A percentile compares a stretch with the other conserved stretches of the same genome.
Evolutionary conservation across 2,329 filamentous ascomycete genomes (phyloP).

Genomic region (Ramularia endophylla): DNA sequence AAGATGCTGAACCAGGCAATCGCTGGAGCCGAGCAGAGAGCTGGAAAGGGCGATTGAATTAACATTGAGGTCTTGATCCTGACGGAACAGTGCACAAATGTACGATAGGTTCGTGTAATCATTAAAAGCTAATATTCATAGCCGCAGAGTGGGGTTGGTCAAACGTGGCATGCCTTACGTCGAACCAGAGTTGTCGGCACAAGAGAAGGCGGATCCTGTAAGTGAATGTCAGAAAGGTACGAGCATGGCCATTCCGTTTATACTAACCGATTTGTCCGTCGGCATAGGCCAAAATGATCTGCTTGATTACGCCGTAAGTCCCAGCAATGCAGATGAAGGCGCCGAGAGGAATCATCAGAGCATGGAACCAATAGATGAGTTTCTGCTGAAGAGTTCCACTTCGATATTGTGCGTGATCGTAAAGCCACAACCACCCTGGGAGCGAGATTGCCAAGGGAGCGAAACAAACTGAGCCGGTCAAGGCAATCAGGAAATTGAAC

Average conservation of each 20-base stretch:
- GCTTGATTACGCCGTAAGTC: conserved; percentile 46
- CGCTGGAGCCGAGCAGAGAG: conserved; percentile 1
- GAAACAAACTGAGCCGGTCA: conserved; percentile 47
- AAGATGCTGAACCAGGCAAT: background rate
- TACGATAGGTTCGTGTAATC: no score
- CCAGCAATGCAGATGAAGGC: conserved; percentile 45
- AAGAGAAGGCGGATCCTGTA: conserved; percentile 40
- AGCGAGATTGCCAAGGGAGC: conserved; percentile 46
- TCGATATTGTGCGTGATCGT: conserved; percentile 41
- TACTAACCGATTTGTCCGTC: conserved; percentile 38
- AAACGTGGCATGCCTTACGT: conserved; percentile 1
- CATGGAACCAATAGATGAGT: conserved; percentile 37
- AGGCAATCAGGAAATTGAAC: conserved; percentile 47
- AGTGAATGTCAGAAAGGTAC: conserved; percentile 1
- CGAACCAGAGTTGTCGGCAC: conserved; percentile 40
- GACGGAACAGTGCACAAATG: no score
- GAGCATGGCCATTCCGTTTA: background rate
- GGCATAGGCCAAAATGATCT: conserved; percentile 49
- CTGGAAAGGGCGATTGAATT: background rate
- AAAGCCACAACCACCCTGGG: conserved; percentile 48
- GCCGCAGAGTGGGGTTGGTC: no score
- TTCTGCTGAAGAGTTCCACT: conserved; percentile 33
- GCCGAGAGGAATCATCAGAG: conserved; percentile 39
- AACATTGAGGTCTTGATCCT: no score
- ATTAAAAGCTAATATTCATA: no score